Evolutionary conservation across 345 rosid species (phyloP).

Genomic region (Angophora floribunda): DNA sequence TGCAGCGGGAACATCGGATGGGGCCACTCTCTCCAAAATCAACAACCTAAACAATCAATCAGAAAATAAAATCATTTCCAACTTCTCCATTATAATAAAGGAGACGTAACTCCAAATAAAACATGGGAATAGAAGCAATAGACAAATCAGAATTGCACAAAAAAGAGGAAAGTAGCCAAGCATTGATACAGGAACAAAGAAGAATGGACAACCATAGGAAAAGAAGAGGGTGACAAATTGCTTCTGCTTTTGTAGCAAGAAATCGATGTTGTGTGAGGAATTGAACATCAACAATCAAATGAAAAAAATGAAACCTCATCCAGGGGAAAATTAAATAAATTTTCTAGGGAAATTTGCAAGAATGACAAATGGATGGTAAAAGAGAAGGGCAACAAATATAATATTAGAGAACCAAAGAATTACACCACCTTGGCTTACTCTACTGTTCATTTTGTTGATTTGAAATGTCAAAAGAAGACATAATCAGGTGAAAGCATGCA

Average conservation of each 20-base stretch:
- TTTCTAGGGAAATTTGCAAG: neutral
- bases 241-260: neutral
- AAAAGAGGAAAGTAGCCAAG: neutral
- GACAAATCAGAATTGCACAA: neutral
- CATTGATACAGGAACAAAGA: neutral
- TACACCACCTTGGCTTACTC: neutral
- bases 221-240: neutral
- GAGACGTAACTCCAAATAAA: neutral
- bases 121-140: neutral
- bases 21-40: conserved; percentile 95
- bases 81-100: neutral
- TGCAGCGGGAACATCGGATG: conserved; percentile 89
- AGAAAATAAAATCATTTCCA: neutral
- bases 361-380: neutral
- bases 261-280: neutral
- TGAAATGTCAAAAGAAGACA: neutral
- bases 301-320: neutral
- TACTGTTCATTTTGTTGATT: neutral
- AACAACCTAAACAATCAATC: conserved; percentile 39
- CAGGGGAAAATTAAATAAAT: neutral
- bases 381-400: neutral
- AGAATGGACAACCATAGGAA: neutral
- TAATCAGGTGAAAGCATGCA: neutral
- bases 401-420: neutral
- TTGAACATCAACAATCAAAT: neutral